These are phyloP conservation scores for Fragaria ananassa DNA, from an alignment of 306 rosid species.

Conservation along the genomic window DNA sequence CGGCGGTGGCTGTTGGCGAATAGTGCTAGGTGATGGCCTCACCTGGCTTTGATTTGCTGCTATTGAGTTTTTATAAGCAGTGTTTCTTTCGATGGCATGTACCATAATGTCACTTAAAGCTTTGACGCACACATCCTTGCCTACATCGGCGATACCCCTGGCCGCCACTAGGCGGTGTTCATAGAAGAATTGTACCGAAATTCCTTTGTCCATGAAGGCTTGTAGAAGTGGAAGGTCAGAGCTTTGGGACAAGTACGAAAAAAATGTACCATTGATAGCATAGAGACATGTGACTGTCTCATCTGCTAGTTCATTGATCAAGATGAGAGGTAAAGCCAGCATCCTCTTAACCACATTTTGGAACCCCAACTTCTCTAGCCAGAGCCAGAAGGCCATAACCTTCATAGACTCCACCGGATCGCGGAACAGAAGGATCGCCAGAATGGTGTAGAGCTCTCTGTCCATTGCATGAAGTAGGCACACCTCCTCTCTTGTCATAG, in stretches of 20 bases:
- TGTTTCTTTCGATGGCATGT: constrained; percentile 19
- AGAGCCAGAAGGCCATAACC: constrained; percentile 59
- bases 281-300: constrained; percentile 50
- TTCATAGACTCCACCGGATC: constrained; percentile 64
- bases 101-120: constrained; percentile 54
- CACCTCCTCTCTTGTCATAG: constrained; percentile 46
- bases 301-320: constrained; percentile 60
- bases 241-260: background rate
- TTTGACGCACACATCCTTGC: constrained; percentile 33
- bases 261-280: constrained; percentile 20
- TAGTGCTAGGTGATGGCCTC: background rate
- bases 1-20: background rate
- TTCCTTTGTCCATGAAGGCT: constrained; percentile 36
- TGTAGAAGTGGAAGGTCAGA: constrained; percentile 47
- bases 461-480: constrained; percentile 48
- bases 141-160: constrained; percentile 27
- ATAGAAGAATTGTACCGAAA: constrained; percentile 26
- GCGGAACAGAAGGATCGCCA: constrained; percentile 39
- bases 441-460: constrained; percentile 46
- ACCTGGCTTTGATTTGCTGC: constrained; percentile 8
- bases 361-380: constrained; percentile 63
- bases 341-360: constrained; percentile 35
- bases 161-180: constrained; percentile 23
- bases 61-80: background rate
- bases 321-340: constrained; percentile 31